Evolutionary conservation across 352 stramenopile species (phyloP).

Genomic region (Phytophthora sp.): DNA sequence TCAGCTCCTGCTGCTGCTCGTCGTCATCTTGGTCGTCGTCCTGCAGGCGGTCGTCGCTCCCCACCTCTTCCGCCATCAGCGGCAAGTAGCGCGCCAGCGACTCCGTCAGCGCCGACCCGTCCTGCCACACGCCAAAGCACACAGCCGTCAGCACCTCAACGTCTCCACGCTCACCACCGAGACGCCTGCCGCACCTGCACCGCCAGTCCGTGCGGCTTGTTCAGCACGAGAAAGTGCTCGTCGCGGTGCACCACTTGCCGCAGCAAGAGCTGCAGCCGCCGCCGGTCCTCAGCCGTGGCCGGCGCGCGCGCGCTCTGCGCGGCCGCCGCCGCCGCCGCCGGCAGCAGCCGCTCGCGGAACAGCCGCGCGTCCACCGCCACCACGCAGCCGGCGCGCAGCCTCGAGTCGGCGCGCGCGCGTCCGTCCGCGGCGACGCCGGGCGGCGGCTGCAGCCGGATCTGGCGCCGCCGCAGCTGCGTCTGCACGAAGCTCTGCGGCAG

Average conservation of each 20-base stretch:
- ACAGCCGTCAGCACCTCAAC: neutral
- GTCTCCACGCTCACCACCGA: neutral
- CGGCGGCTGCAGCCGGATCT: slow-evolving; percentile 54
- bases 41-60: too few species aligned
- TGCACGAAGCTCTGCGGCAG: slow-evolving; percentile 69
- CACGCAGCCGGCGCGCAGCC: slow-evolving; percentile 45
- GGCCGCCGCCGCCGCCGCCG: too few species aligned
- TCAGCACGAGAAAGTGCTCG: slow-evolving; percentile 64
- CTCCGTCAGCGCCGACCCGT: slow-evolving; percentile 46
- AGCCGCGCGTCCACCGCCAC: slow-evolving; percentile 63
- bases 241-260: slow-evolving; percentile 54
- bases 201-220: slow-evolving; percentile 75
- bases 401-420: slow-evolving; percentile 32
- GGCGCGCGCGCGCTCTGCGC: neutral
- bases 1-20: slow-evolving; percentile 25
- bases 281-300: slow-evolving; percentile 1
- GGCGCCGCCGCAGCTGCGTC: slow-evolving; percentile 66
- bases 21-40: neutral
- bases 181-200: slow-evolving; percentile 41
- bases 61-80: slow-evolving; percentile 35
- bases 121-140: slow-evolving; percentile 18
- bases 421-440: neutral
- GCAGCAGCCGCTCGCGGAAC: slow-evolving; percentile 40
- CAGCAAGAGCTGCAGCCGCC: slow-evolving; percentile 31
- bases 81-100: slow-evolving; percentile 58